Conservation (phyloP, 352 stramenopile species). For the Chrysophaeum taylorii region DNA sequence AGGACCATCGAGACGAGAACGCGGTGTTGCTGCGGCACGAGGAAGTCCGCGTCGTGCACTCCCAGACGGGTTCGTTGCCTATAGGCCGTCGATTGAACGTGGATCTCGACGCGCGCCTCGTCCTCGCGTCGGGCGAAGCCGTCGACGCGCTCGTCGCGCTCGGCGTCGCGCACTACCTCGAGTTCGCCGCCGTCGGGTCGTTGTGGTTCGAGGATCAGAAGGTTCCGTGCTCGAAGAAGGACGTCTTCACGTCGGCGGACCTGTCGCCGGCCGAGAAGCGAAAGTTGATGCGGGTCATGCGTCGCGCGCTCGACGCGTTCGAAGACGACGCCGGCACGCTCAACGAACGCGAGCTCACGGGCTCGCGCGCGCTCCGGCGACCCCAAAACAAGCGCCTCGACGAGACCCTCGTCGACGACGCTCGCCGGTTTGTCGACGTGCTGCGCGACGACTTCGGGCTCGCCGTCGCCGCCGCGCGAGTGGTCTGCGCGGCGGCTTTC, state of each 20-base stretch:
- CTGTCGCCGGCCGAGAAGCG: background rate
- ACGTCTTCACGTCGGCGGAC: background rate
- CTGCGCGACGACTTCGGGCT: background rate
- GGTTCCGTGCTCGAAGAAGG: slow-evolving; percentile 2
- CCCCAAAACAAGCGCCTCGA: slow-evolving; percentile 14
- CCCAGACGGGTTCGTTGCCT: too few species aligned
- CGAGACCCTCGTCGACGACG: background rate
- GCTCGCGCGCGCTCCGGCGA: background rate
- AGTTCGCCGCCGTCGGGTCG: background rate
- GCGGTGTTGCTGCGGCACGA: too few species aligned
- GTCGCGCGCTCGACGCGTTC: background rate
- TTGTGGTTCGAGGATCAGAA: background rate
- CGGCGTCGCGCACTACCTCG: slow-evolving; percentile 9
- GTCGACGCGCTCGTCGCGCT: background rate
- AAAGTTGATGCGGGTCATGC: background rate
- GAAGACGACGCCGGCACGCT: slow-evolving; percentile 4
- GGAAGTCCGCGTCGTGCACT: too few species aligned
- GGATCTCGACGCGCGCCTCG: background rate
- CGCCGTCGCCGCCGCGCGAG: too few species aligned
- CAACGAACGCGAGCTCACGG: slow-evolving; percentile 11
- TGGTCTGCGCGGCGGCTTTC: too few species aligned
- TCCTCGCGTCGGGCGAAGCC: background rate
- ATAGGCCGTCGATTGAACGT: too few species aligned
- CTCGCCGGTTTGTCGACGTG: background rate
- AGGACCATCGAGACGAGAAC: too few species aligned